Conservation (phyloP, 1,284 basidiomycete genomes). For the Cutaneotrichosporon dermatis region DNA sequence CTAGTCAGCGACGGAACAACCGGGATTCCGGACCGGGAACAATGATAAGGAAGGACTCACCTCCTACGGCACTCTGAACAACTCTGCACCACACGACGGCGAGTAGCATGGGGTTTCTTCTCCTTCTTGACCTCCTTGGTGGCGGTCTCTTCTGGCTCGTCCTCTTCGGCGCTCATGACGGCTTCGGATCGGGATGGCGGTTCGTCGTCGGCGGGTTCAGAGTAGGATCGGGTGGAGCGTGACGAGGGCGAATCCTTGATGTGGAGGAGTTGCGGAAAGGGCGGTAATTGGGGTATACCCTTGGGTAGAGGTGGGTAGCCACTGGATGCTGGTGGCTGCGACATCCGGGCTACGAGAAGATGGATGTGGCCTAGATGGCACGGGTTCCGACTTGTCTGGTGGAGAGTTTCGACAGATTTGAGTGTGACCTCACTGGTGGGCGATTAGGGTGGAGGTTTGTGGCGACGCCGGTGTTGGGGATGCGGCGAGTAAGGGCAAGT, state of each 20-base stretch:
- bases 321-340: slow-evolving; percentile 29
- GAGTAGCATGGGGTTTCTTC: slow-evolving; percentile 40
- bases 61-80: slow-evolving; percentile 48
- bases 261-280: slow-evolving; percentile 38
- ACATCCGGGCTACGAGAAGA: slow-evolving; percentile 17
- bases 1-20: too few relatives aligned
- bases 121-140: slow-evolving; percentile 31
- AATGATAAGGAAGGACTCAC: slow-evolving; percentile 9
- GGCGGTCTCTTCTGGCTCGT: slow-evolving; percentile 18
- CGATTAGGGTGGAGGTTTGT: too few relatives aligned
- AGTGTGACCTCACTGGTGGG: too few relatives aligned
- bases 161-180: slow-evolving; percentile 23
- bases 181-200: neutral
- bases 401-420: too few relatives aligned
- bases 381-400: too few relatives aligned
- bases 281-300: slow-evolving; percentile 29
- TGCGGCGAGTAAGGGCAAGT: too few relatives aligned
- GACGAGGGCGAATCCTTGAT: slow-evolving; percentile 22
- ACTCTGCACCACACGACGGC: slow-evolving; percentile 48
- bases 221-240: slow-evolving; percentile 6
- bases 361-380: neutral
- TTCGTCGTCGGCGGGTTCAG: slow-evolving; percentile 15
- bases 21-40: too few relatives aligned
- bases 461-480: too few relatives aligned
- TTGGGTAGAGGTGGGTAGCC: slow-evolving; percentile 27